phyloP scores from a whole-genome alignment of 371 early-diverging fungal species.

The Thermomucor indicae-seudaticae region DNA sequence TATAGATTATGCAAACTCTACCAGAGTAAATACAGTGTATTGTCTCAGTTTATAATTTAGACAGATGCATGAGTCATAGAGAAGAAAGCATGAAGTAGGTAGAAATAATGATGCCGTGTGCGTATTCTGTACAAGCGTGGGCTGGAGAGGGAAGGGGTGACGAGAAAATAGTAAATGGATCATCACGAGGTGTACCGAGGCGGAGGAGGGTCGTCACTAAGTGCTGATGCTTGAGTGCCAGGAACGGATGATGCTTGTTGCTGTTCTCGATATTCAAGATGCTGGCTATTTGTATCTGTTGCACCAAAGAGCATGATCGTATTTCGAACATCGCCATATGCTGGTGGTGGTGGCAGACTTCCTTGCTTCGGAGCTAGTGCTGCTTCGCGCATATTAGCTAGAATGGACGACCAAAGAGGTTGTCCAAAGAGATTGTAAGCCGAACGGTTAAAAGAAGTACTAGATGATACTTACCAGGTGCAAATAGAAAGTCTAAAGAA shows the following conservation, averaged over 20 bases:
- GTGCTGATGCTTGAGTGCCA: not conserved
- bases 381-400: constrained; percentile 69
- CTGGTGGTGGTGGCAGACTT: constrained; percentile 51
- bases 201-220: constrained; percentile 1
- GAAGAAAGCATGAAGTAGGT: no score
- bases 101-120: no score
- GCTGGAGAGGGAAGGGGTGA: no score
- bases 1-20: not conserved
- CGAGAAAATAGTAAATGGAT: no score
- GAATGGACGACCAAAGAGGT: constrained; percentile 2
- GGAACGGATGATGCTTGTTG: constrained; percentile 1
- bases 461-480: constrained; percentile 12
- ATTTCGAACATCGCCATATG: constrained; percentile 46
- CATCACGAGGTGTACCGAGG: constrained; percentile 11
- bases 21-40: no score
- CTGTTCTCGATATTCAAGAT: constrained; percentile 13
- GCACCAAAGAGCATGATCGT: constrained; percentile 37
- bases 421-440: not conserved
- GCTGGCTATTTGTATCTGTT: not conserved
- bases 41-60: no score
- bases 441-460: no score
- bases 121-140: no score
- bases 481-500: constrained; percentile 12
- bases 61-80: no score
- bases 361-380: constrained; percentile 65